Conservation (phyloP, 495 filamentous ascomycete species). For the Trichoderma asperelloides region DNA sequence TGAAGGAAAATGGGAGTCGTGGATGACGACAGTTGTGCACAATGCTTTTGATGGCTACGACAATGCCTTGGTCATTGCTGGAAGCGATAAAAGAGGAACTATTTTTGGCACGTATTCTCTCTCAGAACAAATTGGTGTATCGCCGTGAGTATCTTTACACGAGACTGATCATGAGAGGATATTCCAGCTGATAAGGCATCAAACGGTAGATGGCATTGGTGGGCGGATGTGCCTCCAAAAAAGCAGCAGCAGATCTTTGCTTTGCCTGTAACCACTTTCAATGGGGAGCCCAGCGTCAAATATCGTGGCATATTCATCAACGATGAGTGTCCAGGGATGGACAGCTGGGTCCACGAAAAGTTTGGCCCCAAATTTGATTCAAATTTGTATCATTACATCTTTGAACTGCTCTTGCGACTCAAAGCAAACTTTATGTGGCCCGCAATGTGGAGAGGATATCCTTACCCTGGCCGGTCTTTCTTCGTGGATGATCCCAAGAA, state of each 20-base stretch:
- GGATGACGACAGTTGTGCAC: constrained; percentile 49
- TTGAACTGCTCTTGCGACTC: constrained; percentile 61
- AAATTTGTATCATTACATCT: constrained; percentile 60
- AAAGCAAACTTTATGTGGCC: constrained; percentile 73
- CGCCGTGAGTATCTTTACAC: constrained; percentile 28
- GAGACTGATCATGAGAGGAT: not conserved
- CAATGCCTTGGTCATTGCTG: constrained; percentile 59
- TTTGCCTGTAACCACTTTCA: constrained; percentile 40
- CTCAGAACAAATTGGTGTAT: constrained; percentile 68
- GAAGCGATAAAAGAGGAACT: constrained; percentile 57
- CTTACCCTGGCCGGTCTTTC: constrained; percentile 46
- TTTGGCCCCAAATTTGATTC: constrained; percentile 53
- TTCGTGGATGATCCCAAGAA: constrained; percentile 59
- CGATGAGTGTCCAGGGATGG: constrained; percentile 64
- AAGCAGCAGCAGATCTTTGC: constrained; percentile 48
- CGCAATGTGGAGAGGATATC: constrained; percentile 43
- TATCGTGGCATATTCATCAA: constrained; percentile 76
- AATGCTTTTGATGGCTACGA: constrained; percentile 48
- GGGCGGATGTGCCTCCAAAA: constrained; percentile 56
- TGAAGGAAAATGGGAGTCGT: constrained; percentile 62
- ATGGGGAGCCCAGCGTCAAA: constrained; percentile 57
- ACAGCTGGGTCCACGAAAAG: constrained; percentile 48
- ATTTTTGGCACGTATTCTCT: constrained; percentile 69
- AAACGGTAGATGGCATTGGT: constrained; percentile 52
- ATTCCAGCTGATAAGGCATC: not conserved